A percentile compares a stretch with the other conserved stretches of the same genome.
These are phyloP conservation scores for Vitis hybrid DNA, from an alignment of 177 flowering plant species.

Conservation along the genomic window DNA sequence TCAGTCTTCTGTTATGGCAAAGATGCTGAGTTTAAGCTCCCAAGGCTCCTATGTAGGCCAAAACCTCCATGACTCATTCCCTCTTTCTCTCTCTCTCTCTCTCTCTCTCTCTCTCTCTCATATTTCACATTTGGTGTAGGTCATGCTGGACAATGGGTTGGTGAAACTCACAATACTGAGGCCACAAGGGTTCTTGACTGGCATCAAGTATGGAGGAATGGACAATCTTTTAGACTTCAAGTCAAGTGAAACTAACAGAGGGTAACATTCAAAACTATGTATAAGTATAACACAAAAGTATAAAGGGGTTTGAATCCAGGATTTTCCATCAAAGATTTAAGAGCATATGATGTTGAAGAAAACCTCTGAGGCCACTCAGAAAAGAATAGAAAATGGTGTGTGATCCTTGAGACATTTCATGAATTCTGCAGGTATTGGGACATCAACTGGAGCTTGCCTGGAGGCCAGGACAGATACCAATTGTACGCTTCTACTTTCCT, in stretches of 20 bases:
- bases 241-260: constrained; percentile 32
- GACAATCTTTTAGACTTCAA: constrained; percentile 42
- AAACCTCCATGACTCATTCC: neutral
- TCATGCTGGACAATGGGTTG: constrained; percentile 48
- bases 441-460: constrained; percentile 49
- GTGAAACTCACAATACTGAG: constrained; percentile 41
- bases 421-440: constrained; percentile 52
- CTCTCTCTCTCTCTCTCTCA: constrained; percentile 9
- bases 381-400: too few relatives aligned
- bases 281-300: too few relatives aligned
- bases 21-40: constrained; percentile 21
- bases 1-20: constrained; percentile 18
- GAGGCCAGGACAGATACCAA: constrained; percentile 40
- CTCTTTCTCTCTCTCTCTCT: constrained; percentile 8
- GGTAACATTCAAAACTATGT: constrained; percentile 20
- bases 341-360: too few relatives aligned
- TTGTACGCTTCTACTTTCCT: constrained; percentile 19
- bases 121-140: constrained; percentile 26
- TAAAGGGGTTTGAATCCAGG: too few relatives aligned
- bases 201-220: constrained; percentile 49
- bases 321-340: too few relatives aligned
- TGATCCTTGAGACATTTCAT: neutral
- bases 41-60: constrained; percentile 29
- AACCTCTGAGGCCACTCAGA: too few relatives aligned
- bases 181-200: constrained; percentile 48